Evolutionary conservation across 768 basidiomycete genomes (phyloP), one percentile per base, ranked within the genome.

Genomic region (Gloeopeniophorella convolvens): DNA sequence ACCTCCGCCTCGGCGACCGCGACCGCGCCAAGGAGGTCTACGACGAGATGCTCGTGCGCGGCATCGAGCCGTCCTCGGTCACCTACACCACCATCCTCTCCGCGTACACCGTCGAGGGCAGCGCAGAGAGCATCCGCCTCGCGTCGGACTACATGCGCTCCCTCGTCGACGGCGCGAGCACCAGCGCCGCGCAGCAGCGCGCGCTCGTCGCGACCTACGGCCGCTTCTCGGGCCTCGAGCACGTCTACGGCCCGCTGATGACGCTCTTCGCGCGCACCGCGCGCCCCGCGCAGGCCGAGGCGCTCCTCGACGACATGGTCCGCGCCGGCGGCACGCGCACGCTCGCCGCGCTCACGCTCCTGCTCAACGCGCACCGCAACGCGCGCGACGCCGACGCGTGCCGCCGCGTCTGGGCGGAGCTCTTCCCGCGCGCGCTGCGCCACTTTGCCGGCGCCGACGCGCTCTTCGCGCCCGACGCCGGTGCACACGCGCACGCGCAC

Each of bases 351-450:
- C 71, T 91, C 55, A 76, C 79, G 1, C 68, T 77, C 39, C 66
- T 95, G 13, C 72, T 97, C 59, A 80, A 88, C 51, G 80, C 76
- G 0, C 88, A 94, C 63, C 77, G 88, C 5, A 73, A 76, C 5
- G 68, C 71, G 3, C 70, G 70, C 26, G 74, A 88, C 53, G 57
- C 78, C 12, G 74, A 79, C 4, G 74, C 68, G 3, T 80, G 83
- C 15, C 68, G 70, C 43, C 62, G 73, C 20, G 60, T 90, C 11
- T 97, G 92, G 89, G 73, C 78, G 20, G 69, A 78, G 52, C 79
- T 89, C 42, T 71, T 80, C 65, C 63, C 78, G 13, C 63, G 82
- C n/a, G 85, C 80, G 2, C 60, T 73, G 51, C 71, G 69, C 27
- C 64, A 69, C 26, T 66, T 73, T n/a, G n/a, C n/a, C 3, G 58